Evolutionary conservation across 768 basidiomycete species (phyloP), one percentile per base, ranked within the genome.

Genomic region (Asterophora lycoperdoides): DNA sequence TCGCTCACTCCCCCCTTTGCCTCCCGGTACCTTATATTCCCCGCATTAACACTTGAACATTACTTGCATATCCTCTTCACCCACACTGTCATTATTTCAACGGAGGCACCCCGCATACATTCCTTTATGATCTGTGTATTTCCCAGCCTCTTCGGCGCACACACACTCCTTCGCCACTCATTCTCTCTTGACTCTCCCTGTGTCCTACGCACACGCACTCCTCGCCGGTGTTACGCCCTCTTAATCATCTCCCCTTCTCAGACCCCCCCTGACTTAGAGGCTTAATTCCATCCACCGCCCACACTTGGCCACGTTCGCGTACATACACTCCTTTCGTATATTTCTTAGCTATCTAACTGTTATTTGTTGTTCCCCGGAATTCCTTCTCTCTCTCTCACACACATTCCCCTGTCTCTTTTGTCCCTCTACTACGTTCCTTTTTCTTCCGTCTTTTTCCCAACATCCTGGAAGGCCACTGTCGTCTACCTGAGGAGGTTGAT

Each of bases 401-500:
- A 48, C 46, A 58, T 52, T 58, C 42, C 58, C 52, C 60, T 56
- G 56, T 67, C 61, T 65, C 8, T 60, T 64, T 56, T 60, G 59
- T 54, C 47, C 52, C 55, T 57, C 56, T 56, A 32, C 30, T 13
- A 59, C 56, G 56, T 66, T 62, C 64, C 17, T 60, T 64, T 56
- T 60, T 58, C 54, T 45, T 53, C 54, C 56, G 55, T 55, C 46
- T 20, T 44, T 65, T 60, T 52, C 56, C 53, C 58, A 10, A 41
- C 50, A 62, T 62, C 63, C 57, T 62, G 63, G 67, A 60, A 60
- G 62, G 64, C 55, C 58, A 54, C 56, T 59, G 60, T 57, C 56
- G 60, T 60, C 53, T 63, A 60, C 53, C 58, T 47, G 56, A 63
- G 62, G 65, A 71, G 67, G 68, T n/a, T n/a, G 62, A 60, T 62